Conservation (phyloP, 2,329 filamentous ascomycete genomes). For the Helminthosporium solani region DNA sequence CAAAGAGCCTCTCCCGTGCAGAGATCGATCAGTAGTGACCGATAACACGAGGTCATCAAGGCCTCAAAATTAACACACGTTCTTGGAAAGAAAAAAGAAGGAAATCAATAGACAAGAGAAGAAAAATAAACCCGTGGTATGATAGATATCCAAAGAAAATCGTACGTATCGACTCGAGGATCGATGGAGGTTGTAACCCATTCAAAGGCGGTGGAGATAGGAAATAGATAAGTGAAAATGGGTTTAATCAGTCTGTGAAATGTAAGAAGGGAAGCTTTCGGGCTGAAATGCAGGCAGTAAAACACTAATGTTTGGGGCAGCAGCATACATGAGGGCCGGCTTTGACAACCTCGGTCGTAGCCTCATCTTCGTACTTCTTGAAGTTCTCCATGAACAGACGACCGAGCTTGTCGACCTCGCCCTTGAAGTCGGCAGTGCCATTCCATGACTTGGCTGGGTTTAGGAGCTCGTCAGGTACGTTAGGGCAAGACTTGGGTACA, state of each 20-base stretch:
- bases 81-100: neutral
- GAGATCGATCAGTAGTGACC: neutral
- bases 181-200: neutral
- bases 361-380: constrained; percentile 86
- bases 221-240: constrained; percentile 3
- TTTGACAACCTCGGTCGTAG: constrained; percentile 51
- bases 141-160: constrained; percentile 8
- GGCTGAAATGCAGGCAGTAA: neutral
- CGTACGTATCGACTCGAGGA: constrained; percentile 7
- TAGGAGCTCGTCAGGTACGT: constrained; percentile 86
- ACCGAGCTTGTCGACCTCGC: constrained; percentile 88
- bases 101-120: constrained; percentile 1
- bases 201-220: neutral
- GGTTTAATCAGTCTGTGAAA: constrained; percentile 14
- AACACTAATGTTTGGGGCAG: constrained; percentile 37
- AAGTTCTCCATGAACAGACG: constrained; percentile 95
- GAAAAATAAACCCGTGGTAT: constrained; percentile 6
- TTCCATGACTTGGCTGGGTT: constrained; percentile 96
- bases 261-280: constrained; percentile 12
- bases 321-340: constrained; percentile 48
- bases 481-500: constrained; percentile 88
- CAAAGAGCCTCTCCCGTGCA: neutral
- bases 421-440: constrained; percentile 75
- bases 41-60: neutral
- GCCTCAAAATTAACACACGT: neutral